Percentiles rank a stretch among this genome's conserved stretches.
phyloP scores from a whole-genome alignment of 345 rosid species.

The Laguncularia racemosa region DNA sequence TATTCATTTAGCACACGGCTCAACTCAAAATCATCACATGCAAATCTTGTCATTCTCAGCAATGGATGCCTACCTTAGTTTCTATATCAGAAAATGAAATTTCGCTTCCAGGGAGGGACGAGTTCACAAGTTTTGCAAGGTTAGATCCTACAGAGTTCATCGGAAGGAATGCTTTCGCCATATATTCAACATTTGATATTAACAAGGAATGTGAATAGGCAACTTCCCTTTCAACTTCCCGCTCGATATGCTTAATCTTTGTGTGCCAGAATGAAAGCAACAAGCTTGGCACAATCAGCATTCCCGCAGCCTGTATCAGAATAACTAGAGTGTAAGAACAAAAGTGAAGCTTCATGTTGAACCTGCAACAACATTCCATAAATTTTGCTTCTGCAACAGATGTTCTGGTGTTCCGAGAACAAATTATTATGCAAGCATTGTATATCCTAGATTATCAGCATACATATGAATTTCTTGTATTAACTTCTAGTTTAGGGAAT shows the following conservation, averaged over 20 bases:
- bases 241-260: constrained; percentile 7
- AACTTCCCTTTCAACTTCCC: constrained; percentile 6
- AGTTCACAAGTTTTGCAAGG: constrained; percentile 18
- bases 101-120: constrained; percentile 15
- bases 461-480: background rate
- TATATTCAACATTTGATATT: constrained; percentile 17
- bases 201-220: constrained; percentile 11
- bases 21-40: no score
- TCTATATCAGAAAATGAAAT: constrained; percentile 14
- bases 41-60: no score
- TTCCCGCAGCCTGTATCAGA: constrained; percentile 21
- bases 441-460: background rate
- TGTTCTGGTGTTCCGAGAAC: background rate
- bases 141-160: constrained; percentile 22
- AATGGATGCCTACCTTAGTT: constrained; percentile 17
- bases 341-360: background rate
- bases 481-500: no score
- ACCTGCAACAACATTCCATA: background rate
- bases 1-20: no score
- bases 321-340: background rate
- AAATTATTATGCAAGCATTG: background rate
- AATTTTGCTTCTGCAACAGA: background rate
- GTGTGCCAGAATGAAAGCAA: constrained; percentile 26
- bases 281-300: constrained; percentile 23
- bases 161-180: constrained; percentile 13